Evolutionary conservation across 2,329 filamentous ascomycete species (phyloP).

Genomic region (Xylariaceae sp.): DNA sequence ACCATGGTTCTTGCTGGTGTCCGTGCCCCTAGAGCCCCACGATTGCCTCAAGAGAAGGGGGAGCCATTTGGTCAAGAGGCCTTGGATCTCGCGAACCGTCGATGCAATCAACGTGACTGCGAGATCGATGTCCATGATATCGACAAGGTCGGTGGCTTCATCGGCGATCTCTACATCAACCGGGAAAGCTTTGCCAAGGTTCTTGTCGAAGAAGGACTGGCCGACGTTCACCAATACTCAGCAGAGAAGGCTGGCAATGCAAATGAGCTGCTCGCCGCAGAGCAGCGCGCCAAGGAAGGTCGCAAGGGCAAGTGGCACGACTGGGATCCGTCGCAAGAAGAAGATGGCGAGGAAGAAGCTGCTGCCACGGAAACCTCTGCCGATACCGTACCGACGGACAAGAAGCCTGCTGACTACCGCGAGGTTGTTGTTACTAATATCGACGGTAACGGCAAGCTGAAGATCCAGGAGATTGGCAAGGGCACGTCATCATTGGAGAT

Average conservation of each 20-base stretch:
- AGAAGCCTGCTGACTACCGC: slow-evolving; percentile 78
- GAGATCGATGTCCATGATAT: slow-evolving; percentile 93
- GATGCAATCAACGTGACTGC: slow-evolving; percentile 90
- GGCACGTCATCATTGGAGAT: slow-evolving; percentile 81
- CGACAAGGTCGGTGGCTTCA: slow-evolving; percentile 97
- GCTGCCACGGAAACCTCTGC: slow-evolving; percentile 47
- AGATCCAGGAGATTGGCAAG: slow-evolving; percentile 85
- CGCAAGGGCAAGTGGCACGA: slow-evolving; percentile 88
- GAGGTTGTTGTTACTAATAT: slow-evolving; percentile 91
- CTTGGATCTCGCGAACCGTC: slow-evolving; percentile 81
- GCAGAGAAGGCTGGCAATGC: slow-evolving; percentile 93
- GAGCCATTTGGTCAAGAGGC: slow-evolving; percentile 96
- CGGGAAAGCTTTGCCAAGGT: slow-evolving; percentile 94
- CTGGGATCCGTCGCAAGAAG: slow-evolving; percentile 87
- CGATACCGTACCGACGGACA: slow-evolving; percentile 51
- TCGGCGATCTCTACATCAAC: slow-evolving; percentile 88
- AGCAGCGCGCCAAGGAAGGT: slow-evolving; percentile 83
- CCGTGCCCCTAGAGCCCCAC: slow-evolving; percentile 80
- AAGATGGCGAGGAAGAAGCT: slow-evolving; percentile 53
- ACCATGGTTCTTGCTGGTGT: slow-evolving; percentile 94
- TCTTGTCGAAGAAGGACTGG: slow-evolving; percentile 89
- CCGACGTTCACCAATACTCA: slow-evolving; percentile 88
- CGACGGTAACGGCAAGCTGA: slow-evolving; percentile 75
- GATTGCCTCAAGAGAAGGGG: slow-evolving; percentile 69
- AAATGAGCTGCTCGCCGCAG: slow-evolving; percentile 79